Evolutionary conservation across 345 rosid species (phyloP).

Genomic region (Rhodamnia argentea): DNA sequence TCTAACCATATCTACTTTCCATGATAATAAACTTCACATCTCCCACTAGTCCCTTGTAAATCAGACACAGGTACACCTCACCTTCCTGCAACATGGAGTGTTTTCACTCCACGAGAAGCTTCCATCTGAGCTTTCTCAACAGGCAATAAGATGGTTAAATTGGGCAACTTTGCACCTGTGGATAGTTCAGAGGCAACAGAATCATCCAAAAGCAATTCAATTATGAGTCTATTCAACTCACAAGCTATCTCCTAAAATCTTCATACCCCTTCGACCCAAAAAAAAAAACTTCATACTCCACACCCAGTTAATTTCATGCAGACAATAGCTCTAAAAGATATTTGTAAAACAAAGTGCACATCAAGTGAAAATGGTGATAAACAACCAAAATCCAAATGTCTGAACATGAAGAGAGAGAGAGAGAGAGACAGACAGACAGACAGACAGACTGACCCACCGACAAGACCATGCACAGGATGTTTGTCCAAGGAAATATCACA

Average conservation of each 20-base stretch:
- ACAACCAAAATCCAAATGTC: background rate
- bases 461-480: background rate
- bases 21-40: background rate
- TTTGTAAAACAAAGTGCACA: background rate
- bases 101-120: constrained; percentile 45
- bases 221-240: background rate
- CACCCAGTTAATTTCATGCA: background rate
- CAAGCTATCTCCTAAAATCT: background rate
- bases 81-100: constrained; percentile 67
- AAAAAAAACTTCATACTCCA: background rate
- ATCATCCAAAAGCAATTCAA: background rate
- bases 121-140: constrained; percentile 32
- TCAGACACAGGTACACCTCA: constrained; percentile 9
- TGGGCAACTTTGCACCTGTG: constrained; percentile 76
- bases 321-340: background rate
- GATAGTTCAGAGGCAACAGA: background rate
- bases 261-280: too few species aligned
- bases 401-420: background rate
- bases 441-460: background rate
- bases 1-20: background rate
- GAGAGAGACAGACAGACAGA: background rate
- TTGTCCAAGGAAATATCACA: background rate
- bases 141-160: constrained; percentile 56
- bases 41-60: background rate
- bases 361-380: background rate